Percentiles rank a stretch among this genome's conserved stretches.
These are phyloP conservation scores for Mallotus japonicus DNA, from an alignment of 441 rosid species.

Conservation along the genomic window DNA sequence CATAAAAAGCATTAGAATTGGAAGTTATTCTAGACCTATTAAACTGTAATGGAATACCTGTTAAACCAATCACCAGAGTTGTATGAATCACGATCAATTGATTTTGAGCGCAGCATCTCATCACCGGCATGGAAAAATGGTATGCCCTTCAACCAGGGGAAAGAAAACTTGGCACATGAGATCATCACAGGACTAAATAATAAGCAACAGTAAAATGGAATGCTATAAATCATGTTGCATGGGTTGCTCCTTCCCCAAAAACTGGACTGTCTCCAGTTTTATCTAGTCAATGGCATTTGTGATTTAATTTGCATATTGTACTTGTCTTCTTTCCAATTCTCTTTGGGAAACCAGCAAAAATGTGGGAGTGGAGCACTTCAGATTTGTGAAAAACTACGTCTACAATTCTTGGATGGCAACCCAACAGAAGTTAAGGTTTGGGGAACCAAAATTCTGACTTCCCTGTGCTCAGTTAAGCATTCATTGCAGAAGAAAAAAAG, in stretches of 20 bases:
- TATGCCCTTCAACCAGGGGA: slow-evolving; percentile 55
- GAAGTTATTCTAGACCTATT: not conserved
- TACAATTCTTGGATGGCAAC: too few species aligned
- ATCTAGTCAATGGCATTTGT: not conserved
- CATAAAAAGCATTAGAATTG: slow-evolving; percentile 10
- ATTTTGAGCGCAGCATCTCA: slow-evolving; percentile 94
- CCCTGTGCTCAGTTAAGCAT: too few species aligned
- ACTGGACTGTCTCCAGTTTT: not conserved
- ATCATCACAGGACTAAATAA: not conserved
- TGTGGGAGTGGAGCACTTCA: not conserved
- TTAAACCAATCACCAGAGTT: slow-evolving; percentile 99
- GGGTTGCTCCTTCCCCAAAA: not conserved
- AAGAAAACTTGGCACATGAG: slow-evolving; percentile 6
- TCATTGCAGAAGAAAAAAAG: too few species aligned
- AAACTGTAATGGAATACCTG: slow-evolving; percentile 44
- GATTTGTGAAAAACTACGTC: not conserved
- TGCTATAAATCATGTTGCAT: not conserved
- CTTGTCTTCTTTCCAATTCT: not conserved
- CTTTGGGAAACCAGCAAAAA: not conserved
- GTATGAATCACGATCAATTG: slow-evolving; percentile 99
- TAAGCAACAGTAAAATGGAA: not conserved
- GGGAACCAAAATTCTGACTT: too few species aligned
- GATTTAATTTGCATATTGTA: not conserved
- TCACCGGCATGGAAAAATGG: slow-evolving; percentile 98
- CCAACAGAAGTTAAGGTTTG: too few species aligned